A percentile compares a stretch with the other conserved stretches of the same genome.
Evolutionary conservation across 176 grass and related monocot genomes (phyloP).

Genomic region (Zizania latifolia): DNA sequence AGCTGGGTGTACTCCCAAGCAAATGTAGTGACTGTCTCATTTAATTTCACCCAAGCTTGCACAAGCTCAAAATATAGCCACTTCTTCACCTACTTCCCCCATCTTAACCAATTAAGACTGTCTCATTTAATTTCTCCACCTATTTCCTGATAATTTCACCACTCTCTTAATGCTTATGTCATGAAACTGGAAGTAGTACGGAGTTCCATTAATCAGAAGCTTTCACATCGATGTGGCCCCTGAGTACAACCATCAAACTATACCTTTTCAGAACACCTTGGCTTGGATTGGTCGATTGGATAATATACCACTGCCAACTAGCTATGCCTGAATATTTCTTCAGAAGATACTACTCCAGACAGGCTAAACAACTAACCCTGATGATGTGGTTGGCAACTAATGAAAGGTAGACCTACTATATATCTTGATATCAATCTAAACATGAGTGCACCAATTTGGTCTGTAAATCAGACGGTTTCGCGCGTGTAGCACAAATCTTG

Average conservation of each 20-base stretch:
- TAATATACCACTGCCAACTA: neutral
- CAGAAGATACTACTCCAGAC: neutral
- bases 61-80: too few relatives aligned
- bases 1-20: neutral
- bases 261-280: constrained; percentile 23
- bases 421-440: neutral
- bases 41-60: too few relatives aligned
- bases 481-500: neutral
- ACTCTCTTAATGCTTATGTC: too few relatives aligned
- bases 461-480: neutral
- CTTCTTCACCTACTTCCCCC: too few relatives aligned
- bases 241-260: neutral
- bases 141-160: too few relatives aligned
- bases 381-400: neutral
- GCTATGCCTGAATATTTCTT: too few relatives aligned
- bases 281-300: neutral
- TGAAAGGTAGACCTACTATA: neutral
- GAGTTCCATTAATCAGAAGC: neutral
- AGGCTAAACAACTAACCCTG: neutral
- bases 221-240: neutral
- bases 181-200: too few relatives aligned
- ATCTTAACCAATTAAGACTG: neutral
- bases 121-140: too few relatives aligned
- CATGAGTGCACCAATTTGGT: neutral
- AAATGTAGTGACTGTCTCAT: too few relatives aligned